phyloP scores from a whole-genome alignment of 2,329 filamentous ascomycete species.

The Neodidymelliopsis sp. region DNA sequence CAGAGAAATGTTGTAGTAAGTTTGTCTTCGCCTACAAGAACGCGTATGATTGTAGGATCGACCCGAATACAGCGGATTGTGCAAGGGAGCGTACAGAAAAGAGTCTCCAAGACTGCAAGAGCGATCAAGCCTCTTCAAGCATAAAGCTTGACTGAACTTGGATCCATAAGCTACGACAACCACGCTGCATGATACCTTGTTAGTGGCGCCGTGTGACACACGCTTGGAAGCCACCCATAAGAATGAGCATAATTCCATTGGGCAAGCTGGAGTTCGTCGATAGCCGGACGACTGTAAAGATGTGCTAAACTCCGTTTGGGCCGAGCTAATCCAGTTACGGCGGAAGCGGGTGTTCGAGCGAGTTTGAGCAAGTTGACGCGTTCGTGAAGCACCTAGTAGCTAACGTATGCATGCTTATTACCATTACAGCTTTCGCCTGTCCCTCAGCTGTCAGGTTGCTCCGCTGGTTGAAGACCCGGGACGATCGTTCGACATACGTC shows the following conservation, averaged over 20 bases:
- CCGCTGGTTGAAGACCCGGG: not conserved
- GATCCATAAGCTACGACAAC: not conserved
- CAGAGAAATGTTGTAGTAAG: too few species aligned
- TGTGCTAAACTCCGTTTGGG: not conserved
- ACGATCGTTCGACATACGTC: not conserved
- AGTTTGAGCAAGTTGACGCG: constrained; percentile 25
- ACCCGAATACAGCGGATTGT: too few species aligned
- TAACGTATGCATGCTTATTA: too few species aligned
- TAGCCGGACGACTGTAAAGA: too few species aligned
- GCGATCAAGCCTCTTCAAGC: constrained; percentile 1
- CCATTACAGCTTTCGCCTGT: too few species aligned
- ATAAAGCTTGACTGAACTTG: not conserved
- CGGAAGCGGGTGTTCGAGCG: constrained; percentile 13
- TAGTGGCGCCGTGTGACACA: not conserved
- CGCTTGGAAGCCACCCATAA: not conserved
- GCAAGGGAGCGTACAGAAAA: too few species aligned
- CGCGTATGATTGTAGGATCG: too few species aligned
- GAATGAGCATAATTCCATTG: constrained; percentile 5
- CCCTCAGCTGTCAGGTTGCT: not conserved
- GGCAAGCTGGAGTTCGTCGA: accelerated
- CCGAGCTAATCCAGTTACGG: not conserved
- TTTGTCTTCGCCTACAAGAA: not conserved
- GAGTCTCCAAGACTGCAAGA: not conserved
- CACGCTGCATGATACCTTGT: not conserved
- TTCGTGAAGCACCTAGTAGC: too few species aligned